Percentiles rank a stretch among this genome's conserved stretches.
These are phyloP conservation scores for Peltaster fructicola DNA, from an alignment of 2,329 filamentous ascomycete species.

Conservation along the genomic window DNA sequence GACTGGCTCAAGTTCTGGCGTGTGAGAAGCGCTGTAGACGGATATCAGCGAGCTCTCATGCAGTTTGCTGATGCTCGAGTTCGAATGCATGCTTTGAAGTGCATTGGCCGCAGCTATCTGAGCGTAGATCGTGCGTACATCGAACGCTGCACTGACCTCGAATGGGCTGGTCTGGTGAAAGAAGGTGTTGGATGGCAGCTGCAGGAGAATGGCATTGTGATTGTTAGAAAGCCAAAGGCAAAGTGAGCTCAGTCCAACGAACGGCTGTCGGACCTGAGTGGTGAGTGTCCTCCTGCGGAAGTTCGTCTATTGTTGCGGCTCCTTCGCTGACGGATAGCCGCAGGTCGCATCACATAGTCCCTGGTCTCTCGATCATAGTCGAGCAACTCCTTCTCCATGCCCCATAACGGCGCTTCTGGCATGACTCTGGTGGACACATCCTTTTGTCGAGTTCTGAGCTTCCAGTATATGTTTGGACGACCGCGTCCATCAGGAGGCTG, in stretches of 20 bases:
- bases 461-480: conserved; percentile 27
- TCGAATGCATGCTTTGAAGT: conserved; percentile 63
- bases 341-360: conserved; percentile 10
- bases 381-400: conserved; percentile 24
- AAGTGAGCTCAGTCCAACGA: conserved; percentile 15
- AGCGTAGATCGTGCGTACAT: conserved; percentile 50
- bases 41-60: conserved; percentile 61
- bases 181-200: conserved; percentile 67
- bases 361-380: conserved; percentile 10
- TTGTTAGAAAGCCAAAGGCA: conserved; percentile 49
- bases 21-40: conserved; percentile 55
- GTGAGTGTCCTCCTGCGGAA: background rate
- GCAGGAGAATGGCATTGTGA: conserved; percentile 45
- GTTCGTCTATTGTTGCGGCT: background rate
- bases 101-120: conserved; percentile 68
- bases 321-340: conserved; percentile 8
- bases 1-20: conserved; percentile 69
- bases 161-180: conserved; percentile 55
- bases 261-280: background rate
- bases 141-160: conserved; percentile 47
- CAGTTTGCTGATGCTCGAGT: conserved; percentile 64
- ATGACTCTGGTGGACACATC: conserved; percentile 22
- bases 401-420: conserved; percentile 28
- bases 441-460: conserved; percentile 18
- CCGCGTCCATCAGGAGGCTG: conserved; percentile 18